A percentile compares a stretch with the other conserved stretches of the same genome.
Conservation (phyloP, 257 asterid species). For the Lycium barbarum region DNA sequence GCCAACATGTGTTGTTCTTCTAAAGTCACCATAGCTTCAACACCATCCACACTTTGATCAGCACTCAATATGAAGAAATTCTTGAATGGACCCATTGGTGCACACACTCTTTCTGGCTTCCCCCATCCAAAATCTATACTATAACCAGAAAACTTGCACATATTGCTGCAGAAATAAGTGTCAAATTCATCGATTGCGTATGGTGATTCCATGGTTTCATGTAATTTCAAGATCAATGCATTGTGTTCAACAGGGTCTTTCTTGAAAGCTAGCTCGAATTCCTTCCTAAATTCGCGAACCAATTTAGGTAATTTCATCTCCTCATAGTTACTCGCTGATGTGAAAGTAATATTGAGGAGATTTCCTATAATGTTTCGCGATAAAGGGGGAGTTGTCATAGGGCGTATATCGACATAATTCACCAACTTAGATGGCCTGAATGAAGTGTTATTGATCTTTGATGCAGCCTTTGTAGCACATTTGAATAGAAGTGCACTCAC, state of each 20-base stretch:
- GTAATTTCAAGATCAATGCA: background rate
- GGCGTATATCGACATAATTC: slow-evolving; percentile 16
- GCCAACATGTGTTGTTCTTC: slow-evolving; percentile 22
- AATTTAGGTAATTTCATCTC: background rate
- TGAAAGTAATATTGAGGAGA: background rate
- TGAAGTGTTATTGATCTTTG: background rate
- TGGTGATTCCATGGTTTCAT: background rate
- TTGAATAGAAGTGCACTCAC: background rate
- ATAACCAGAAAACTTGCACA: slow-evolving; percentile 21
- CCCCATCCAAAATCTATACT: slow-evolving; percentile 28
- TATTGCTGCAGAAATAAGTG: background rate
- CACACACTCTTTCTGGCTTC: slow-evolving; percentile 20
- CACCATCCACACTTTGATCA: slow-evolving; percentile 8
- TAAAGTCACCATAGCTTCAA: slow-evolving; percentile 23
- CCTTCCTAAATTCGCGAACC: slow-evolving; percentile 15
- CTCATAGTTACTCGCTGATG: background rate
- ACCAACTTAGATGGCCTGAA: slow-evolving; percentile 16
- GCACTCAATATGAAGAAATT: slow-evolving; percentile 19
- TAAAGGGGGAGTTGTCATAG: slow-evolving; percentile 9
- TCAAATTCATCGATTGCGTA: background rate
- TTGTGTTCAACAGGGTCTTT: slow-evolving; percentile 7
- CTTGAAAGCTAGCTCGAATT: background rate
- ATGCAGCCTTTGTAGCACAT: background rate
- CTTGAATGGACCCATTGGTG: slow-evolving; percentile 30
- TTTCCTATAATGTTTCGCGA: background rate